Base-by-base conservation (phyloP, 495 filamentous ascomycete species). In the Xanthoparmelia taractica region DNA sequence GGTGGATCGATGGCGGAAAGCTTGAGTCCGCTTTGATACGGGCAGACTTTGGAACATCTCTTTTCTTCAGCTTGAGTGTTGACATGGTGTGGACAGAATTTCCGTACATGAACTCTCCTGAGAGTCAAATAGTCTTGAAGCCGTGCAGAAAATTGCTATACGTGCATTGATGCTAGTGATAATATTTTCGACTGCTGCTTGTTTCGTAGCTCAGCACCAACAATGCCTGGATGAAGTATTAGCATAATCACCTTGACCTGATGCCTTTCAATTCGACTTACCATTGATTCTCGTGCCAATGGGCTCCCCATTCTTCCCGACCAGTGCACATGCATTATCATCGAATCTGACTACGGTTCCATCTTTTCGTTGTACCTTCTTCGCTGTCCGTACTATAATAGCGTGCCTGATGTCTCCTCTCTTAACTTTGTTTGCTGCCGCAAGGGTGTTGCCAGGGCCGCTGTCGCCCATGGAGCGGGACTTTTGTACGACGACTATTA, bases 161-260 rank as follows among this genome's bases (percentile, higher is more conserved):
- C 83, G 75, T 96, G 87, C 83, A 94, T 89, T 13, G 94, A 91
- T 36, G 94, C 94, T 82, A 99, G 80, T 64, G 90, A 96, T 73
- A 99, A 78, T 68, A 99, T 97, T 83, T 96, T 97, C 58, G 91
- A 94, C 92, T 95, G 97, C 73, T 93, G 85, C 77, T 87, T 92
- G 65, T 86, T 84, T 67, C 89, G 83, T 71, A 99, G 73, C 76
- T 99, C 94, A 52, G 85, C 61, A 80, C 23, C 91, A 33, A 67
- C 66, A n/a, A 67, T 48, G 34, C 66, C 66, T 67, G 2, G 50
- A 15, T 36, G 27, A 3, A 34, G 18, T 23, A 20, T 67, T 43
- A 67, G 65, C 25, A 56, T 47, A 1, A n/a, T 2, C 10, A 4
- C 93, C 37, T 96, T 91, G 52, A 96, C 83, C 63, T 88, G 85